Evolutionary conservation across 495 filamentous ascomycete genomes (phyloP), one percentile per base, ranked within the genome.

Genomic region (Neurospora africana): DNA sequence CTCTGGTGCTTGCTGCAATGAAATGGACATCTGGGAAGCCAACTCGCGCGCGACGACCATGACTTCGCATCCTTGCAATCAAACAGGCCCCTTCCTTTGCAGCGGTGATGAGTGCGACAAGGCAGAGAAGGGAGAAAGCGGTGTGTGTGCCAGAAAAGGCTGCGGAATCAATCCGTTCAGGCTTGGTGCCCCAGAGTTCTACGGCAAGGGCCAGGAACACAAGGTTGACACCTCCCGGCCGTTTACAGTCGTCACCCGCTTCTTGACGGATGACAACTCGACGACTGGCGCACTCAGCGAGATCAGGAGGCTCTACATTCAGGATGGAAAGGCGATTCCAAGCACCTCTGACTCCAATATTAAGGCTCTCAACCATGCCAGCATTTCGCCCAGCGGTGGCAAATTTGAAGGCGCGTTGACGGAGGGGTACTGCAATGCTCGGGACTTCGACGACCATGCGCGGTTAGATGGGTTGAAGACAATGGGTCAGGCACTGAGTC

Each of bases 231-330:
- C 90, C 5, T 83, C 75, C 21, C 80, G 81, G 58, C 82, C 83
- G 6, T 89, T 91, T 75, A 91, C 89, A 1, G 88, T 92, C 44
- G 86, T 91, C 33, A 91, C 90, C 3, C 89, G 90, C 76, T 92
- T 92, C 81, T 74, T 87, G 7, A 87, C 88, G 37, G 81, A 79
- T 71, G 84, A 85, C 69, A 77, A 79, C 41, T 82, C 81, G 68
- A 81, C 85, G 65, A 72, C 76, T n/a, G 87, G 88, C 17, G 75
- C 77, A 5, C 81, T 92, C 30, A 78, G 68, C 58, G 85, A 89
- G 76, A 90, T 92, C 78, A 80, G 83, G 15, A 84, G 91, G 5
- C 68, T 88, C 17, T 93, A 92, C 79, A 79, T 90, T 21, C 89
- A 91, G 76, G 78, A 85, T 73, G 89, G 87, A 10, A 82, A 81